Conservation (phyloP, 2,329 filamentous ascomycete genomes). For the Fonsecaea nubica region DNA sequence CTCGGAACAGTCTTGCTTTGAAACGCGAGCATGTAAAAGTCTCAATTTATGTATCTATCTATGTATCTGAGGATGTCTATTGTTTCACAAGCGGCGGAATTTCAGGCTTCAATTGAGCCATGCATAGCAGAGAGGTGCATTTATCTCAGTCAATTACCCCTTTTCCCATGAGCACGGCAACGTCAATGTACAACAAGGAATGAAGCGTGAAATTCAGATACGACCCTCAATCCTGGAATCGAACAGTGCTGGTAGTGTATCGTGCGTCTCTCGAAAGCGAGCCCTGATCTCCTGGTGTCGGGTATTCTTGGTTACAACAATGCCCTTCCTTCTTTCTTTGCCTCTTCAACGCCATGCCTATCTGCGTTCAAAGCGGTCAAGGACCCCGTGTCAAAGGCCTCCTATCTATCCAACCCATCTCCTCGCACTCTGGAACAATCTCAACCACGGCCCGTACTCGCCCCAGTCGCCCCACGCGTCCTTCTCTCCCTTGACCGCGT, state of each 20-base stretch:
- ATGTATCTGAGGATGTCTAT: background rate
- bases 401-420: slow-evolving; percentile 78
- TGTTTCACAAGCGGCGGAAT: background rate
- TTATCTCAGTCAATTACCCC: background rate
- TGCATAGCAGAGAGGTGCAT: background rate
- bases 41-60: background rate
- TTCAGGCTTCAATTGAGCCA: background rate
- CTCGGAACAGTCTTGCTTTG: background rate
- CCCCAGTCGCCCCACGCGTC: slow-evolving; percentile 67
- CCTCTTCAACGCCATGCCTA: background rate
- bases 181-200: background rate
- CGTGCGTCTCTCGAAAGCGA: background rate
- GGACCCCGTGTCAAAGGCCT: background rate
- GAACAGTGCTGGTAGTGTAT: no score
- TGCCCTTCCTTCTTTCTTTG: background rate
- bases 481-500: slow-evolving; percentile 44
- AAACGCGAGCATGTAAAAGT: background rate
- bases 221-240: no score
- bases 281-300: background rate
- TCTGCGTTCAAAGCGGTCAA: background rate
- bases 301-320: background rate
- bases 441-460: slow-evolving; percentile 82
- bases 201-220: background rate
- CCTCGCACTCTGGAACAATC: slow-evolving; percentile 85
- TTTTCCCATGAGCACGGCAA: background rate